Conservation (phyloP, 106 monocot species). For the Apostasia ramifera region DNA sequence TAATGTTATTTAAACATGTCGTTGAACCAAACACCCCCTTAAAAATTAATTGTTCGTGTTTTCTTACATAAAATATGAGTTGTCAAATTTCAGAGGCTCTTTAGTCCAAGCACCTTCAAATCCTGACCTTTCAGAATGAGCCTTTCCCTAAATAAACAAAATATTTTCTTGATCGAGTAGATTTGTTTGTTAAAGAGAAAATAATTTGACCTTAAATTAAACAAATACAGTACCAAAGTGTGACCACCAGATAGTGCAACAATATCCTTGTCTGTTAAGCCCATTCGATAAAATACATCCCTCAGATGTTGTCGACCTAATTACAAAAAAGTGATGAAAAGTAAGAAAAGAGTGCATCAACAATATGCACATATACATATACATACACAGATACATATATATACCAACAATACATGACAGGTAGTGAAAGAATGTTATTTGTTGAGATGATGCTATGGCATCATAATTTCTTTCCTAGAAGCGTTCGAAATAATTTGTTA, state of each 20-base stretch:
- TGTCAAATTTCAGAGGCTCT: conserved; percentile 94
- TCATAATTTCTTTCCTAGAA: too few relatives aligned
- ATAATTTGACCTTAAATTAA: not conserved
- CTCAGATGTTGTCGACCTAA: conserved; percentile 48
- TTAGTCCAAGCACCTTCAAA: conserved; percentile 95
- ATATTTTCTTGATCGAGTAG: not conserved
- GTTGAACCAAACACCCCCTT: too few relatives aligned
- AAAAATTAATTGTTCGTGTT: not conserved
- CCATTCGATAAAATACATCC: conserved; percentile 74
- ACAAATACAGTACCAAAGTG: conserved; percentile 39
- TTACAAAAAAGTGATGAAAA: conserved; percentile 5
- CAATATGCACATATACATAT: not conserved
- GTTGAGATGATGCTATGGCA: too few relatives aligned
- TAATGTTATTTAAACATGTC: too few relatives aligned
- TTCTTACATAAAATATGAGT: conserved; percentile 88
- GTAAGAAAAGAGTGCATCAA: not conserved
- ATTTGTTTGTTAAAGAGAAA: not conserved
- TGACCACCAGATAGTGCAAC: conserved; percentile 71
- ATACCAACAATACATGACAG: too few relatives aligned
- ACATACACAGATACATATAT: too few relatives aligned
- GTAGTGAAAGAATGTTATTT: too few relatives aligned
- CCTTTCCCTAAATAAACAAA: conserved; percentile 52
- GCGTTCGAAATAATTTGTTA: too few relatives aligned
- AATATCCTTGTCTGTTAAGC: conserved; percentile 74
- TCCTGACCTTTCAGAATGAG: conserved; percentile 91